Evolutionary conservation across 208 protist genomes (phyloP).

Genomic region (Trypanosomatidae sp.): DNA sequence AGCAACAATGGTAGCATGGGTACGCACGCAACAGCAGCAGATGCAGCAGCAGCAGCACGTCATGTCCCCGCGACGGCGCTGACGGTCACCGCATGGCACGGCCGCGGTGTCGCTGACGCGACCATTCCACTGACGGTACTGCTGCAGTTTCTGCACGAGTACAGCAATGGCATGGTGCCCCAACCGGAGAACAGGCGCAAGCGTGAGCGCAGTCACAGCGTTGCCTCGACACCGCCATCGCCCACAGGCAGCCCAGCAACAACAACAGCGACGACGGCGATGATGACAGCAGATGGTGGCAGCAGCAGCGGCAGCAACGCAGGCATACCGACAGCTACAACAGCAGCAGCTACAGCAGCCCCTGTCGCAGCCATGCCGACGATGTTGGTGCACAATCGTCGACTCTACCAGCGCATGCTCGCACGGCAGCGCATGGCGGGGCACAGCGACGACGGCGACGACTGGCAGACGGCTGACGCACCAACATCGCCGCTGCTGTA

Average conservation of each 20-base stretch:
- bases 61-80: no score
- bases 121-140: conserved; percentile 30
- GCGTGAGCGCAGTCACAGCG: conserved; percentile 16
- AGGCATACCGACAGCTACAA: not conserved
- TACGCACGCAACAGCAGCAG: no score
- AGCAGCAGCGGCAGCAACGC: no score
- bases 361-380: not conserved
- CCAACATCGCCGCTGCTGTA: no score
- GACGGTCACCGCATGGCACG: no score
- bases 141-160: conserved; percentile 53
- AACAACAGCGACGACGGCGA: not conserved
- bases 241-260: not conserved
- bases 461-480: no score
- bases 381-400: conserved; percentile 8
- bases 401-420: conserved; percentile 52
- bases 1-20: no score
- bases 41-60: no score
- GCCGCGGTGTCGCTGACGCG: no score
- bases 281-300: no score
- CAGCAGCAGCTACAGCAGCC: not conserved
- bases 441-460: conserved; percentile 4
- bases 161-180: conserved; percentile 66
- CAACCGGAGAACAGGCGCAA: conserved; percentile 38
- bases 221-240: conserved; percentile 4
- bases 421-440: conserved; percentile 24